Conservation (phyloP, 495 filamentous ascomycete genomes). For the Neurospora terricola region DNA sequence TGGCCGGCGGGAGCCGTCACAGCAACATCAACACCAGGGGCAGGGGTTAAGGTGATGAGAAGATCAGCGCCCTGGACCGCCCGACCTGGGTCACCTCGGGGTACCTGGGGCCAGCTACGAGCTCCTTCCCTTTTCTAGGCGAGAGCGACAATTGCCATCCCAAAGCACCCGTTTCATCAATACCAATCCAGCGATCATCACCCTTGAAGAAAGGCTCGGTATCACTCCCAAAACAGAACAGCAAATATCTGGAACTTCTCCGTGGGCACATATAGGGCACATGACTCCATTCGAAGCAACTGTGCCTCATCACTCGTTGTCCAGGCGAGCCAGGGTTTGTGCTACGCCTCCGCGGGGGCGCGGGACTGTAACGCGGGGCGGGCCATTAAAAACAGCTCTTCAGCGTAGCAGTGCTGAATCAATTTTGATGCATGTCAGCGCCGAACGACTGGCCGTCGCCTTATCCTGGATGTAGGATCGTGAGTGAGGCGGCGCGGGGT, state of each 20-base stretch:
- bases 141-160: not conserved
- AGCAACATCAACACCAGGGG: not conserved
- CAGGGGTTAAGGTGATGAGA: not conserved
- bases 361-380: not conserved
- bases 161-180: not conserved
- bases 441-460: not conserved
- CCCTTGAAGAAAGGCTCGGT: not conserved
- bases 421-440: not conserved
- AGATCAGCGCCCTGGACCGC: not conserved
- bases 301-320: not conserved
- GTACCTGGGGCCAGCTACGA: not conserved
- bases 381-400: not conserved
- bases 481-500: not conserved
- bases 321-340: not conserved
- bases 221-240: not conserved
- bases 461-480: not conserved
- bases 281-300: not conserved
- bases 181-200: not conserved
- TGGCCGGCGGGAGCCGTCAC: not conserved
- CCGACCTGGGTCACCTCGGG: not conserved
- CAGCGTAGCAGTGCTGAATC: not conserved
- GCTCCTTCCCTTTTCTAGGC: not conserved
- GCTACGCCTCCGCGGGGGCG: not conserved
- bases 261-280: not conserved
- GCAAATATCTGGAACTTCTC: not conserved